phyloP scores from a whole-genome alignment of 768 basidiomycete genomes.

The Tulasnella sp. region DNA sequence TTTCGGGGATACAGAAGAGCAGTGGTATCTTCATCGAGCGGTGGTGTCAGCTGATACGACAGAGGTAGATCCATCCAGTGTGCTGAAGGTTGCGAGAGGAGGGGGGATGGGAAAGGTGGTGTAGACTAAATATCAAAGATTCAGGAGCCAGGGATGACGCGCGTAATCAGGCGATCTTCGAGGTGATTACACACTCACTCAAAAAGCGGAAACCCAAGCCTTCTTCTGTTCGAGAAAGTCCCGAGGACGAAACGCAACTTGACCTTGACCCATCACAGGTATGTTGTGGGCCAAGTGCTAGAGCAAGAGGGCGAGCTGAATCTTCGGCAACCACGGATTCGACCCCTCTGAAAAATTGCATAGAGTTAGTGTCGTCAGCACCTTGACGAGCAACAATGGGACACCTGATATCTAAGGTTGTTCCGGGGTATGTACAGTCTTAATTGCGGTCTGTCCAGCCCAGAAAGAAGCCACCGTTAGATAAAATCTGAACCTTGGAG shows the following conservation, averaged over 20 bases:
- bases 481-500: background rate
- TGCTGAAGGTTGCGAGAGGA: background rate
- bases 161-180: background rate
- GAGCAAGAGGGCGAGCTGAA: background rate
- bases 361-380: background rate
- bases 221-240: background rate
- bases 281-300: background rate
- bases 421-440: background rate
- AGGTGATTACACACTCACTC: slow-evolving; percentile 1
- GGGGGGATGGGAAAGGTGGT: background rate
- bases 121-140: background rate
- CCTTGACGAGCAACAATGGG: background rate
- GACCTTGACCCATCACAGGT: background rate
- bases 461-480: background rate
- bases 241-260: background rate
- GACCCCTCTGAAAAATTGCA: background rate
- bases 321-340: background rate
- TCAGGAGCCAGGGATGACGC: background rate
- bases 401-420: background rate
- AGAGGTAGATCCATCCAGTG: background rate
- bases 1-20: background rate
- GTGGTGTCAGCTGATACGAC: background rate
- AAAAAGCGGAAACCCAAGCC: background rate
- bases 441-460: background rate
- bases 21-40: background rate